Base-by-base conservation (phyloP, 352 stramenopile genomes). In the Phytopythium montanum region DNA sequence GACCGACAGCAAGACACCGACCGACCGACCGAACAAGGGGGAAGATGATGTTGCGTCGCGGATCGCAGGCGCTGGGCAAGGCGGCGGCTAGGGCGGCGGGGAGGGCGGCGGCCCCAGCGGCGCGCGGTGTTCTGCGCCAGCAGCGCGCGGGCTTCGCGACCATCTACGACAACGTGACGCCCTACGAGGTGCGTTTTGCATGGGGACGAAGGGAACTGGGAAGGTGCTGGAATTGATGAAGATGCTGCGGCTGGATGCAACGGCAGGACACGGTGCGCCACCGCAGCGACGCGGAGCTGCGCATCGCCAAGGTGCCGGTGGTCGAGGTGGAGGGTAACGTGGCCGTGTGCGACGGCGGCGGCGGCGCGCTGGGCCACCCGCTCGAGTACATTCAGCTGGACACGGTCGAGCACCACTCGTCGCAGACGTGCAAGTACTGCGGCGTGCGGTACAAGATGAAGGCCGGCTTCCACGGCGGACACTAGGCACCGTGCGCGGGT, bases 331-430 rank as follows among this genome's bases (percentile, higher is more conserved):
- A 94, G 23, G 79, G 84, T 54, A 75, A 88, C 62, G 81, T 97
- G 48, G 95, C 96, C 4, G 85, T 98, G 61, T 99, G 96, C 65
- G 95, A 99, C 68, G 96, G 96, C 45, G 97, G 96, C 53, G 95
- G 95, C 60, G 97, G 97, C 21, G 90, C 94, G 23, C 78, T 99
- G 34, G 97, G 97, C 52, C 97, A 99, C 82, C 97, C 97, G 41
- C 61, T 99, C 59, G 96, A 99, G 71, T 98, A 95, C 81, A 97
- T 98, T 56, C 81, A 96, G 62, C 75, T 98, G 54, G 82, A 96
- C 76, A 97, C 79, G 54, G 75, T 92, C 34, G 77, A 88, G 65
- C 73, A 85, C 60, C 70, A 90, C 63, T 62, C 65, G 13, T 70
- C 85, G 44, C 73, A 89, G 66, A 88, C 79, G 29, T 98, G 92